Percentiles rank a stretch among this genome's conserved stretches.
Evolutionary conservation across 805 yeast genomes (phyloP).

Genomic region (Saturnispora diversa): DNA sequence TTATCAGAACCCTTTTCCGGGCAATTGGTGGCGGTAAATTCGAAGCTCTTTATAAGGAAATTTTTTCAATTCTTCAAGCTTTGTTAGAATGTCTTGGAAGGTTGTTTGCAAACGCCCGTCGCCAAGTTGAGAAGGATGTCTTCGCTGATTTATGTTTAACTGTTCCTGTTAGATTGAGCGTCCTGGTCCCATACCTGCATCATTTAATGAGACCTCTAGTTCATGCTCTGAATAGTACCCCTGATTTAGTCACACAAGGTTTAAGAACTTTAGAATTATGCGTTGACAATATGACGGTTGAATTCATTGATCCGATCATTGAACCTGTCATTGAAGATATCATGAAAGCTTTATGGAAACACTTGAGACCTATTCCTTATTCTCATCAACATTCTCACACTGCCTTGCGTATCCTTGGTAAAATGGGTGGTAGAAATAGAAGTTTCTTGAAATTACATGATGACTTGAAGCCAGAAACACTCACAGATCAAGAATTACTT

Average conservation of each 20-base stretch:
- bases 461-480: slow-evolving; percentile 47
- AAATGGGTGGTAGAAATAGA: slow-evolving; percentile 92
- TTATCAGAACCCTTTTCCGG: slow-evolving; percentile 82
- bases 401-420: slow-evolving; percentile 86
- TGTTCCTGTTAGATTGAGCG: slow-evolving; percentile 91
- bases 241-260: slow-evolving; percentile 90
- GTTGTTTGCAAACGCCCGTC: slow-evolving; percentile 70
- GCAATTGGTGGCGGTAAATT: slow-evolving; percentile 96
- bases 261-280: slow-evolving; percentile 89
- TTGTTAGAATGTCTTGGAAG: slow-evolving; percentile 78
- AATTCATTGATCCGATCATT: slow-evolving; percentile 92
- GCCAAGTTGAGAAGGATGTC: slow-evolving; percentile 86
- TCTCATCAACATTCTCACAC: slow-evolving; percentile 94
- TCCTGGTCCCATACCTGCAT: slow-evolving; percentile 84
- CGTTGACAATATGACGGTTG: slow-evolving; percentile 93
- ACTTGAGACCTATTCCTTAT: slow-evolving; percentile 85
- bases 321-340: slow-evolving; percentile 95
- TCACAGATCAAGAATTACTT: slow-evolving; percentile 55
- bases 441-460: slow-evolving; percentile 71
- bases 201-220: slow-evolving; percentile 88
- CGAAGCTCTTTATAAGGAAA: slow-evolving; percentile 86
- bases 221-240: slow-evolving; percentile 80
- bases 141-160: slow-evolving; percentile 93
- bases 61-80: slow-evolving; percentile 83
- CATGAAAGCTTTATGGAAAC: slow-evolving; percentile 87